These are phyloP conservation scores for Kockiozyma suomiensis DNA, from an alignment of 805 yeast species.

Conservation along the genomic window DNA sequence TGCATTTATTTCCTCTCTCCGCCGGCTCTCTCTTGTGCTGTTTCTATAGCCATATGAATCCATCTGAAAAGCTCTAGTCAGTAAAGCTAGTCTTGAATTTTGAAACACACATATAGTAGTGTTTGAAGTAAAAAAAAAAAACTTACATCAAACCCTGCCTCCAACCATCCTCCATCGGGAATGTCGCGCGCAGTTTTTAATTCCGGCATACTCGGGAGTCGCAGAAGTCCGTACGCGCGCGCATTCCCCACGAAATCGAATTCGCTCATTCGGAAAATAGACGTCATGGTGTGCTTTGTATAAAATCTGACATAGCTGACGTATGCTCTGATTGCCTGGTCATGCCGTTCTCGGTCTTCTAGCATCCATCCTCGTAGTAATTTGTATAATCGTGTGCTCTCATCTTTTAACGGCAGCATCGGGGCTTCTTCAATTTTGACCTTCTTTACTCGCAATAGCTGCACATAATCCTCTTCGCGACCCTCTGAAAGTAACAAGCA, in stretches of 20 bases:
- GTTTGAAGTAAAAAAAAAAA: neutral
- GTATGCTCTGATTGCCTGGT: conserved; percentile 70
- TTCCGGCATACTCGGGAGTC: conserved; percentile 96
- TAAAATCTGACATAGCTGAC: conserved; percentile 84
- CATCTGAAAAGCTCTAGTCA: conserved; percentile 43
- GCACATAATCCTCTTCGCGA: conserved; percentile 78
- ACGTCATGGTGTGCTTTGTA: conserved; percentile 82
- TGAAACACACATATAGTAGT: neutral
- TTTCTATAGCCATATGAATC: conserved; percentile 69
- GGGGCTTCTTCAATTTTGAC: conserved; percentile 46
- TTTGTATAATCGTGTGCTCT: conserved; percentile 33
- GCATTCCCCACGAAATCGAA: conserved; percentile 76
- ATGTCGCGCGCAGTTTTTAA: conserved; percentile 46
- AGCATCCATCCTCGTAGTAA: conserved; percentile 57
- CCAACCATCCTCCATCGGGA: conserved; percentile 78
- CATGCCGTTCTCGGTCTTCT: conserved; percentile 79
- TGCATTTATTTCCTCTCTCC: conserved; percentile 61
- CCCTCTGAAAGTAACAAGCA: conserved; percentile 71
- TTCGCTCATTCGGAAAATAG: conserved; percentile 75
- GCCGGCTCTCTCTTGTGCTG: conserved; percentile 59
- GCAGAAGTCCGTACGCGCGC: conserved; percentile 71
- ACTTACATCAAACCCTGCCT: conserved; percentile 53
- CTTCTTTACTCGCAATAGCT: conserved; percentile 73
- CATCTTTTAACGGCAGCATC: conserved; percentile 11
- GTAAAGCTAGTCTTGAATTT: neutral